Conservation (phyloP, 169 alveolate genomes). For the Plasmodium yoelii region DNA sequence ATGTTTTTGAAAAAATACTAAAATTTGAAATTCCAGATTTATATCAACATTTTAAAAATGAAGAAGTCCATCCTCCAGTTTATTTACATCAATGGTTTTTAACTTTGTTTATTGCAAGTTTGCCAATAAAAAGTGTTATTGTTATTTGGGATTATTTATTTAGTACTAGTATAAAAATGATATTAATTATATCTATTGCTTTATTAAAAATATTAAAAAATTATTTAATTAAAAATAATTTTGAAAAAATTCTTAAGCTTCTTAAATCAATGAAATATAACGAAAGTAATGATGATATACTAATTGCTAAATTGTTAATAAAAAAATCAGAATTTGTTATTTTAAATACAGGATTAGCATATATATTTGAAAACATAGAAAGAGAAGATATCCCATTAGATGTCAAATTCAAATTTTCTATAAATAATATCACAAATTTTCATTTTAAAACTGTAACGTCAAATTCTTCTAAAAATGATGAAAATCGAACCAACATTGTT, state of each 20-base stretch:
- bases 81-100: slow-evolving; percentile 83
- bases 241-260: slow-evolving; percentile 64
- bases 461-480: background rate
- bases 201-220: slow-evolving; percentile 65
- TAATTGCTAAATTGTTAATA: slow-evolving; percentile 50
- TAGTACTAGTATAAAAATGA: slow-evolving; percentile 70
- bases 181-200: slow-evolving; percentile 49
- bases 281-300: slow-evolving; percentile 75
- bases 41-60: slow-evolving; percentile 79
- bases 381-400: slow-evolving; percentile 42
- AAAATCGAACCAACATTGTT: no score
- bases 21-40: slow-evolving; percentile 78
- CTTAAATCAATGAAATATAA: slow-evolving; percentile 68
- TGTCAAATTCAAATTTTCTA: slow-evolving; percentile 19
- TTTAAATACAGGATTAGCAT: slow-evolving; percentile 27
- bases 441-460: slow-evolving; percentile 22
- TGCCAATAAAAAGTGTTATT: slow-evolving; percentile 81
- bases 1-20: slow-evolving; percentile 76
- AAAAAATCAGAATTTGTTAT: slow-evolving; percentile 50
- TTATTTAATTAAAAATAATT: slow-evolving; percentile 60
- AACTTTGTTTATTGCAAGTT: slow-evolving; percentile 79
- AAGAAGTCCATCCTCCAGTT: slow-evolving; percentile 80
- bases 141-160: slow-evolving; percentile 80
- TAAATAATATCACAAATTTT: slow-evolving; percentile 30
- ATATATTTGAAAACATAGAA: slow-evolving; percentile 56